Evolutionary conservation across 768 basidiomycete species (phyloP).

Genomic region (Holtermanniella nyarrowii): DNA sequence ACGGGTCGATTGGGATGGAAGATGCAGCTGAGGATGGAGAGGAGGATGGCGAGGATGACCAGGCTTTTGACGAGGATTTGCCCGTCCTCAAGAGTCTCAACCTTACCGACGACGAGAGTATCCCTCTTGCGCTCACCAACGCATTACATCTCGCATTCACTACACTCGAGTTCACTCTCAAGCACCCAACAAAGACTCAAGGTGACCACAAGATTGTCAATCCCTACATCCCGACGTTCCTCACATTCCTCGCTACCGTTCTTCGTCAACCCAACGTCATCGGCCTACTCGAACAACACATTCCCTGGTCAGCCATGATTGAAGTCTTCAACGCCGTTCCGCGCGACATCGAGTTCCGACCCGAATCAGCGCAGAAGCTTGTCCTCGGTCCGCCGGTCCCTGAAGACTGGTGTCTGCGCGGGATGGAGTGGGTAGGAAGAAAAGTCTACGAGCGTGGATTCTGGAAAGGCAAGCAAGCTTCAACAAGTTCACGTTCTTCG

Average conservation of each 20-base stretch:
- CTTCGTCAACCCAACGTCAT: constrained; percentile 56
- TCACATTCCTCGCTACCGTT: constrained; percentile 79
- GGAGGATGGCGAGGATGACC: constrained; percentile 27
- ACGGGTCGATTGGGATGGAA: constrained; percentile 30
- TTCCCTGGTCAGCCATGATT: constrained; percentile 76
- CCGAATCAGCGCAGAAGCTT: constrained; percentile 47
- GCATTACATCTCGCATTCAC: constrained; percentile 70
- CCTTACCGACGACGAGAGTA: constrained; percentile 17
- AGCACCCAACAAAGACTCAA: constrained; percentile 46
- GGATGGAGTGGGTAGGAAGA: constrained; percentile 91
- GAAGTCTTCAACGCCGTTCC: constrained; percentile 56
- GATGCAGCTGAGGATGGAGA: constrained; percentile 57
- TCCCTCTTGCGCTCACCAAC: constrained; percentile 58
- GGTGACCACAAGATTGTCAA: constrained; percentile 52
- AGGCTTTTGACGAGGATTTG: constrained; percentile 5
- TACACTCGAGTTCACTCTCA: constrained; percentile 63
- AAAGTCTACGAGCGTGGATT: constrained; percentile 86
- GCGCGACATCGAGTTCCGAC: constrained; percentile 35
- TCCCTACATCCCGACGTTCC: constrained; percentile 72
- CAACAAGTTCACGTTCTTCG: constrained; percentile 1
- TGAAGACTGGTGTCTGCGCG: constrained; percentile 92
- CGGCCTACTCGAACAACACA: constrained; percentile 56
- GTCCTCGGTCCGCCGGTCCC: constrained; percentile 62
- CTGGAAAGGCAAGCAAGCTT: constrained; percentile 56
- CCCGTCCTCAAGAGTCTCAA: not conserved